A percentile compares a stretch with the other conserved stretches of the same genome.
These are phyloP conservation scores for Tubosaeta sp. DNA, from an alignment of 768 basidiomycete genomes.

Conservation along the genomic window DNA sequence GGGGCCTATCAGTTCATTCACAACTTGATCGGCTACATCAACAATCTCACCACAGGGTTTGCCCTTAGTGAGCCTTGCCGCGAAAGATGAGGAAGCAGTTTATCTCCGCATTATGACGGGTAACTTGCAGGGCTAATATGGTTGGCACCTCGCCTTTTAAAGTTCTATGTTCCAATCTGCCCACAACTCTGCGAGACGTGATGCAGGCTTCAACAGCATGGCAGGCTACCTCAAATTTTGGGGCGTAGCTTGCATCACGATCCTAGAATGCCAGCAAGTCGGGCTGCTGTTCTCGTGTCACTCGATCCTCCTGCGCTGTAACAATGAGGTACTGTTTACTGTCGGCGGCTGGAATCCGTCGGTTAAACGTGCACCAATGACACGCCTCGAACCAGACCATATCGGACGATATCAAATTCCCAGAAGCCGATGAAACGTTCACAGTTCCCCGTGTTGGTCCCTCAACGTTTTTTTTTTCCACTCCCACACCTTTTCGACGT, in stretches of 20 bases:
- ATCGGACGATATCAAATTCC: constrained; percentile 9
- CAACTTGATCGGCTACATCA: constrained; percentile 4
- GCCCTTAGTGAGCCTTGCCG: constrained; percentile 5
- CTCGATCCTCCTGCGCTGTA: not conserved
- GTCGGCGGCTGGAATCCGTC: not conserved
- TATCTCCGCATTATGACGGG: constrained; percentile 21
- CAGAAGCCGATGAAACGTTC: not conserved
- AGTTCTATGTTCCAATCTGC: not conserved
- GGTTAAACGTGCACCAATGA: not conserved
- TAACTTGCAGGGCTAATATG: constrained; percentile 1
- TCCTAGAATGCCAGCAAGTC: not conserved
- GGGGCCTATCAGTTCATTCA: constrained; percentile 14
- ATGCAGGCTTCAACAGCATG: not conserved
- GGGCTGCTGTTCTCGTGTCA: not conserved
- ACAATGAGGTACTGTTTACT: not conserved
- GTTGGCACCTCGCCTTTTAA: constrained; percentile 9
- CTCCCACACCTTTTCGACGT: constrained; percentile 15
- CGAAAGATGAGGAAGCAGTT: constrained; percentile 8
- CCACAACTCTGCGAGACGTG: not conserved
- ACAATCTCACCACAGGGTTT: not conserved
- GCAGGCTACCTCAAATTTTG: not conserved
- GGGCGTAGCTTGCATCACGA: not conserved
- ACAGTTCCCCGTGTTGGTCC: constrained; percentile 10
- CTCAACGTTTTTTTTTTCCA: not conserved
- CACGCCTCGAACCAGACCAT: constrained; percentile 16